Evolutionary conservation across 2,329 filamentous ascomycete genomes (phyloP).

Genomic region (Neoarthrinium moseri): DNA sequence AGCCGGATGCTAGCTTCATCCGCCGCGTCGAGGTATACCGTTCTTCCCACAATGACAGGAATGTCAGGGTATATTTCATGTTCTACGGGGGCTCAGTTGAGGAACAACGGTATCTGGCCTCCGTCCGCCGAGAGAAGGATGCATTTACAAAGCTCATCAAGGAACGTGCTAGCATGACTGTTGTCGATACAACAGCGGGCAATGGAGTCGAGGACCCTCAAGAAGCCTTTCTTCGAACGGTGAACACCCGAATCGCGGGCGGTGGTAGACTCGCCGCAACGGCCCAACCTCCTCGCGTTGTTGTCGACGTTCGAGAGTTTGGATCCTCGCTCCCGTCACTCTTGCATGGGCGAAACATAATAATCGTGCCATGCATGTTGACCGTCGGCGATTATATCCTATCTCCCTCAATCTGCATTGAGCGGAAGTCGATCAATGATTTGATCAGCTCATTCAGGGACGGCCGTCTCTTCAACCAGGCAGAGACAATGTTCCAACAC

Average conservation of each 20-base stretch:
- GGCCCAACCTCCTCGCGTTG: constrained; percentile 81
- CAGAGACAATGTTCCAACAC: constrained; percentile 90
- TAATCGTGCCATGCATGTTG: constrained; percentile 90
- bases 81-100: constrained; percentile 95
- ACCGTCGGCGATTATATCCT: constrained; percentile 97
- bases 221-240: constrained; percentile 87
- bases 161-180: constrained; percentile 88
- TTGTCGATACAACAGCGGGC: constrained; percentile 75
- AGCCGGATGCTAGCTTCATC: constrained; percentile 92
- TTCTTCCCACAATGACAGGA: constrained; percentile 85
- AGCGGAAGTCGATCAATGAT: constrained; percentile 91
- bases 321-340: constrained; percentile 88
- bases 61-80: constrained; percentile 92
- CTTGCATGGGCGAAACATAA: constrained; percentile 82
- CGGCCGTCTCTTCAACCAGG: constrained; percentile 87
- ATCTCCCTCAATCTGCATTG: constrained; percentile 86
- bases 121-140: constrained; percentile 92
- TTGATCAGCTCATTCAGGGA: constrained; percentile 89
- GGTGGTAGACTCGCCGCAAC: constrained; percentile 83
- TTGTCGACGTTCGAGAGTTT: constrained; percentile 96
- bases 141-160: constrained; percentile 93
- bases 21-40: constrained; percentile 92
- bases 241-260: constrained; percentile 95
- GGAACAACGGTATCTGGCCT: constrained; percentile 88
- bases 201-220: constrained; percentile 75